Evolutionary conservation across 768 basidiomycete genomes (phyloP).

Genomic region (Scleroderma bovista): DNA sequence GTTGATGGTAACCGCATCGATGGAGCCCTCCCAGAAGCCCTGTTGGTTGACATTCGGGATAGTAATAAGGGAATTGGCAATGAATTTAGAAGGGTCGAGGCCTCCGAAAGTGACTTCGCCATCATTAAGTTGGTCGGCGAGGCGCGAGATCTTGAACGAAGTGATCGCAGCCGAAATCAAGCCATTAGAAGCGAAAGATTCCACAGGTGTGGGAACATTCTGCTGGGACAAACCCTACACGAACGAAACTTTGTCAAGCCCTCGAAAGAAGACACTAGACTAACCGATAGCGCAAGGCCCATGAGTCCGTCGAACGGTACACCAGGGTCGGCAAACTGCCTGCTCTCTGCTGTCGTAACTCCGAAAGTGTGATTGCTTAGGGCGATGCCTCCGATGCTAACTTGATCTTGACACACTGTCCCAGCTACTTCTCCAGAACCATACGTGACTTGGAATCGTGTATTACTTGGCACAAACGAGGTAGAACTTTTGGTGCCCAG

Average conservation of each 20-base stretch:
- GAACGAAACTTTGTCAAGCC: background rate
- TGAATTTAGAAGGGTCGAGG: constrained; percentile 66
- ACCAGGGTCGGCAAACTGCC: constrained; percentile 48
- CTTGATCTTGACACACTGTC: constrained; percentile 53
- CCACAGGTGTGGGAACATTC: constrained; percentile 59
- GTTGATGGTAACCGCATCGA: constrained; percentile 57
- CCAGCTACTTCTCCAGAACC: constrained; percentile 69
- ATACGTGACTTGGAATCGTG: constrained; percentile 57
- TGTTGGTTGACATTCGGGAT: constrained; percentile 55
- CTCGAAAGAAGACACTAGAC: constrained; percentile 13
- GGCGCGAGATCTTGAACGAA: constrained; percentile 76
- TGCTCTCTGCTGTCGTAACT: constrained; percentile 51
- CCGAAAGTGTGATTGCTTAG: constrained; percentile 64
- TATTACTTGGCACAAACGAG: constrained; percentile 49
- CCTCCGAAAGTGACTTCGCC: constrained; percentile 82
- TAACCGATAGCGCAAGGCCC: constrained; percentile 69
- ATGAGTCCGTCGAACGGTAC: constrained; percentile 69
- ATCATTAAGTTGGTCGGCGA: constrained; percentile 57
- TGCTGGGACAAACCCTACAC: constrained; percentile 59
- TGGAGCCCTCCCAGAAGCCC: constrained; percentile 78
- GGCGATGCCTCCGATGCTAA: constrained; percentile 56
- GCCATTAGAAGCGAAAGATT: constrained; percentile 54
- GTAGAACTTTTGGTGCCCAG: constrained; percentile 59
- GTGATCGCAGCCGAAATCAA: constrained; percentile 60
- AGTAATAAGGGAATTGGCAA: constrained; percentile 49